phyloP scores from a whole-genome alignment of 208 protist genomes.

The Wallacemonas sp. region DNA sequence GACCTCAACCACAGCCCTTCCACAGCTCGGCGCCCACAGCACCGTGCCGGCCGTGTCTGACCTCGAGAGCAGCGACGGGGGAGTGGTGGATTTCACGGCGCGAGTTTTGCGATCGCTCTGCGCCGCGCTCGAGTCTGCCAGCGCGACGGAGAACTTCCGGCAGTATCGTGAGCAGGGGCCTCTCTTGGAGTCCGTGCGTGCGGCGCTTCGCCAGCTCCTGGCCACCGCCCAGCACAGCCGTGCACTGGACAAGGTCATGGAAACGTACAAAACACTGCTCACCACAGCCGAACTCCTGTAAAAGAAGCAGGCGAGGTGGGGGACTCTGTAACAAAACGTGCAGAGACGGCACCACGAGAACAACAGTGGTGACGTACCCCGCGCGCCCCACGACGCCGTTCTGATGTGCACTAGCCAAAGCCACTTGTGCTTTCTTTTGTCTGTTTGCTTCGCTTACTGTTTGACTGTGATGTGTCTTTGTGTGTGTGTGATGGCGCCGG shows the following conservation, averaged over 20 bases:
- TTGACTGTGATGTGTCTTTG: conserved; percentile 12
- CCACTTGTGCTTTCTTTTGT: too few relatives aligned
- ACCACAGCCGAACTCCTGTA: conserved; percentile 49
- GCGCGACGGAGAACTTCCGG: conserved; percentile 54
- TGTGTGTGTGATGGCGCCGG: background rate
- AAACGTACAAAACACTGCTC: conserved; percentile 45
- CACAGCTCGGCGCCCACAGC: background rate
- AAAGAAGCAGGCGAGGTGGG: background rate
- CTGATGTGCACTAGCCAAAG: too few relatives aligned
- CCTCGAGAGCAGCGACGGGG: conserved; percentile 31
- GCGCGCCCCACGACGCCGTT: too few relatives aligned
- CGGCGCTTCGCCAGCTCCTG: conserved; percentile 42
- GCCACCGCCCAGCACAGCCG: conserved; percentile 49
- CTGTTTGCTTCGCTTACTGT: background rate
- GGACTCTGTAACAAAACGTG: too few relatives aligned
- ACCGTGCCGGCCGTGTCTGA: background rate
- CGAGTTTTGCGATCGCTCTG: conserved; percentile 61
- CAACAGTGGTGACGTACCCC: too few relatives aligned
- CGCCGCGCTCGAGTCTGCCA: conserved; percentile 43
- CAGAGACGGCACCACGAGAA: background rate
- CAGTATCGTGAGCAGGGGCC: conserved; percentile 73
- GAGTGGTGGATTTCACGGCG: conserved; percentile 39
- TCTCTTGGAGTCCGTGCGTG: conserved; percentile 39
- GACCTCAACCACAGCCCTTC: conserved; percentile 26
- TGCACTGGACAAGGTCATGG: conserved; percentile 56